Conservation (phyloP, 441 rosid species). For the Codiaeum variegatum region DNA sequence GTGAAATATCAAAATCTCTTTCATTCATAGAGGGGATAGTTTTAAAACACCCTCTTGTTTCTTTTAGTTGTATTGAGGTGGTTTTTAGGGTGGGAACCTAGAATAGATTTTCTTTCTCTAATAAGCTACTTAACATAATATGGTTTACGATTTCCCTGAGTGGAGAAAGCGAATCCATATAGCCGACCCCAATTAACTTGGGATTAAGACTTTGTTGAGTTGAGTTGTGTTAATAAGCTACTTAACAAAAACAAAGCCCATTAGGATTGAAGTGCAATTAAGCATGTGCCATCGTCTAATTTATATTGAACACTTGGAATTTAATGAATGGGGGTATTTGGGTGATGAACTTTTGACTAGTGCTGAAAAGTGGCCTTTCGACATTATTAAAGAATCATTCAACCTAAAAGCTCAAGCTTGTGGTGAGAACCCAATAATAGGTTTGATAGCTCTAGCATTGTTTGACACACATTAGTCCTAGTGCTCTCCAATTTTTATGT, state of each 20-base stretch:
- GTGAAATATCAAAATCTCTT: too few relatives aligned
- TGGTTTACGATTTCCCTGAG: too few relatives aligned
- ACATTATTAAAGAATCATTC: neutral
- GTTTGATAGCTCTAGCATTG: neutral
- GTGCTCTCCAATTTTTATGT: neutral
- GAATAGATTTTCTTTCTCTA: too few relatives aligned
- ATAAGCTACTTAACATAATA: neutral
- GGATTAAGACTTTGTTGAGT: too few relatives aligned
- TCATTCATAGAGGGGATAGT: too few relatives aligned
- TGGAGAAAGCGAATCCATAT: too few relatives aligned
- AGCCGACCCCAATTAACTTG: too few relatives aligned
- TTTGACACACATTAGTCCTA: neutral
- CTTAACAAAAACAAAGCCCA: neutral
- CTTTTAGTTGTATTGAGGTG: too few relatives aligned
- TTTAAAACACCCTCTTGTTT: too few relatives aligned
- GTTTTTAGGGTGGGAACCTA: neutral
- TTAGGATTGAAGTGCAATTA: neutral
- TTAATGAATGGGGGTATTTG: neutral
- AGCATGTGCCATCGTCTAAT: neutral
- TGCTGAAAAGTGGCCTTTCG: neutral
- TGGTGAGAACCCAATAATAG: constrained; percentile 1
- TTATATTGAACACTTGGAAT: neutral
- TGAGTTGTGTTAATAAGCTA: too few relatives aligned
- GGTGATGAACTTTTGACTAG: neutral
- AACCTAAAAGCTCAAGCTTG: neutral